Percentiles rank a stretch among this genome's conserved stretches.
phyloP scores from a whole-genome alignment of 305 asterid species.

The Rubia peregrina region DNA sequence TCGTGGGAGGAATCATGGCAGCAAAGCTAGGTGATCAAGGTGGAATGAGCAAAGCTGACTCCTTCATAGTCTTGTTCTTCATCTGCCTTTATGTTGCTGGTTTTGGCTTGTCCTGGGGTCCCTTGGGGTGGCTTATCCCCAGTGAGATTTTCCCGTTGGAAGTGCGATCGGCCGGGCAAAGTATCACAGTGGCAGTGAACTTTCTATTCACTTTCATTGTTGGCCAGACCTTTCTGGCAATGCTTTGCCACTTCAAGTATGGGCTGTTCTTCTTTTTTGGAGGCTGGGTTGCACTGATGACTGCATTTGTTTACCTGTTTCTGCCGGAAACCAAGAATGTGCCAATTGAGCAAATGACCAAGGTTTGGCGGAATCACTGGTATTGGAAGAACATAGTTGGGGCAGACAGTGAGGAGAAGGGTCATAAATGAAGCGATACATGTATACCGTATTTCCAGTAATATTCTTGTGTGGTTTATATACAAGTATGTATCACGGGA shows the following conservation, averaged over 20 bases:
- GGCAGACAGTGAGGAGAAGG: not conserved
- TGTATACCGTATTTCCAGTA: no score
- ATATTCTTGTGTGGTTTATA: no score
- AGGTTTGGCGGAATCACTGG: constrained; percentile 37
- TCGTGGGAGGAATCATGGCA: constrained; percentile 41
- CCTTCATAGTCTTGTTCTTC: constrained; percentile 21
- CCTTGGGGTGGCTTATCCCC: constrained; percentile 48
- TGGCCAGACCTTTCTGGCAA: constrained; percentile 35
- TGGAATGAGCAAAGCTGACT: constrained; percentile 24
- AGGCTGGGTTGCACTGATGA: constrained; percentile 43
- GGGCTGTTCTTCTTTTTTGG: constrained; percentile 45
- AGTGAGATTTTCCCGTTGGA: constrained; percentile 52
- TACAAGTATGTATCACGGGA: no score
- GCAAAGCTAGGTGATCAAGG: constrained; percentile 50
- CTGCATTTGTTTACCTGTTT: constrained; percentile 31
- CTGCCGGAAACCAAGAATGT: constrained; percentile 48
- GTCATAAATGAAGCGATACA: no score
- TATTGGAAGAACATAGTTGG: constrained; percentile 33
- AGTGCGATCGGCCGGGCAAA: constrained; percentile 46
- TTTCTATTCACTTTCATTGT: constrained; percentile 31
- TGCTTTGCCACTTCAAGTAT: constrained; percentile 38
- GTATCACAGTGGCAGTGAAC: constrained; percentile 39
- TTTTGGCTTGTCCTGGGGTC: constrained; percentile 52
- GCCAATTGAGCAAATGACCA: constrained; percentile 42
- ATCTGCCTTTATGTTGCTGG: constrained; percentile 41